Base-by-base conservation (phyloP, 192 early-diverging fungal genomes). In the Coemansia sp. region DNA sequence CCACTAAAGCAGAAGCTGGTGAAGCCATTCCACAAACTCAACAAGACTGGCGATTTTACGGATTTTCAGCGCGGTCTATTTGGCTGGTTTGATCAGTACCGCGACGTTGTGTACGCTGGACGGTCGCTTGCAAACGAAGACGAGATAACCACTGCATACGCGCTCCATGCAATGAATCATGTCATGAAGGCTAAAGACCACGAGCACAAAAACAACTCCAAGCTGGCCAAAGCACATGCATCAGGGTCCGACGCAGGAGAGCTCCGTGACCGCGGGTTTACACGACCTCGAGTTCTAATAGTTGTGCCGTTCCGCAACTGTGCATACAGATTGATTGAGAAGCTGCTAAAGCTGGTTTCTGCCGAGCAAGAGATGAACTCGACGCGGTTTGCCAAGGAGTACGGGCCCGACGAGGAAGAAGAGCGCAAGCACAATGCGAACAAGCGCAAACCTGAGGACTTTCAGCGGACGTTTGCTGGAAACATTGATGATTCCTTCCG, bases 401-500 rank as follows among this genome's bases (percentile, higher is more conserved):
- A 85, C 29, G 66, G 82, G 39, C 69, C 82, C 9, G 82, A 77
- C 17, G 74, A 79, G 6, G 87, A 88, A 11, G 86, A 92, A 49
- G 88, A 89, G 25, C 48, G 52, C 22, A 7, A 19, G 2, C 62
- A 52, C 37, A 57, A 53, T 5, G 66, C 67, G 17, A 70, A 59
- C 60, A 61, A 54, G 2, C 85, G 83, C 53, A 89, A 90, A 48
- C 91, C 93, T 12, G 87, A 84, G 1, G 96, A 98, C 68, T 93
- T 84, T 72, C 75, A 87, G 60, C 80, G 84, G 48, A 94, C 87
- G 11, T 98, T 99, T 82, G 85, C 76, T 6, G 97, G 96, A 47
- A 98, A 98, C 74, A 93, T 94, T 68, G 97, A 98, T 67, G 97
- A 99, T 72, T 88, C 87, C 47, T 99, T 99, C 79, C 84, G 93